Evolutionary conservation across 1,139 yeast genomes (phyloP), one percentile per base, ranked within the genome.

Genomic region (Pichia sp.): DNA sequence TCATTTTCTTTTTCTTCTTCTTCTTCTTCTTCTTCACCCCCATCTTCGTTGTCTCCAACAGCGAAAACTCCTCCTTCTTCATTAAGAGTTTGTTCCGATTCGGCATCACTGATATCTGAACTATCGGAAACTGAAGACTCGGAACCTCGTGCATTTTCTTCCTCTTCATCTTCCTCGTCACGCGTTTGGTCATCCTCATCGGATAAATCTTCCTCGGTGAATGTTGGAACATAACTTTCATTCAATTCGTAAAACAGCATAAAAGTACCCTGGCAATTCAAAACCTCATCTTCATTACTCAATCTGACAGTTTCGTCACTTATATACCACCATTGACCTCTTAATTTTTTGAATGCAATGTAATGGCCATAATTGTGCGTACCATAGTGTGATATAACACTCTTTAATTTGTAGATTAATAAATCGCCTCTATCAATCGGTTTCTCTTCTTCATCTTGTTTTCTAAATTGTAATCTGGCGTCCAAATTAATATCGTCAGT

Each of bases 341-440:
- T 73, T 48, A 71, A 73, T 55, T 79, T 81, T 56, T 97, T 77
- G 65, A 76, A 90, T 43, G 95, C 86, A 48, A 90, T 86, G 61
- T 90, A 90, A 62, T 90, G 97, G 26, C 97, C 97, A 61, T 87
- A 90, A 59, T 90, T 87, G 57, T 90, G 97, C 3, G 95, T 85
- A 42, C 97, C 97, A 60, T 81, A 88, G 62, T 90, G 97, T 1
- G 90, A 81, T 42, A 90, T 85, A 1, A 85, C 94, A 1, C 96
- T 87, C 57, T 84, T 85, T 48, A 90, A 71, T 41, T 78, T 72
- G 60, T 90, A 90, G 32, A 73, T 65, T 42, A 80, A 62, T 10
- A 71, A 68, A 44, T 51, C 11, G 39, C 52, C 36, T 53, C 58
- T 29, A 46, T 53, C 32, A 46, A 54, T n/a, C 46, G 48, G 51